phyloP scores from a whole-genome alignment of 179 eudicot species.

The Silene noctiflora region DNA sequence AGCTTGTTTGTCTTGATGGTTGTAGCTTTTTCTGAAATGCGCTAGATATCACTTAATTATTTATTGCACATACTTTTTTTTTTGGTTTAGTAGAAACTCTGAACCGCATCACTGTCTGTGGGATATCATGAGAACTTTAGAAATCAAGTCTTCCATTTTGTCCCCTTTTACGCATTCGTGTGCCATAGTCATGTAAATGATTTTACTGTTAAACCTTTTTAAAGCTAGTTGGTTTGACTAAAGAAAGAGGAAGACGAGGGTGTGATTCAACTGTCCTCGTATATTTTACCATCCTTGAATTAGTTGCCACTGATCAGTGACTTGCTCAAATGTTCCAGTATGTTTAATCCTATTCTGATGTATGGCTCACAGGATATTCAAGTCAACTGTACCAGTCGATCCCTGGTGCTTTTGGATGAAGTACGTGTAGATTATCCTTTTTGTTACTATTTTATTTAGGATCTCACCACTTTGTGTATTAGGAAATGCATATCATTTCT shows the following conservation, averaged over 20 bases:
- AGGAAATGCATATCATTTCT: background rate
- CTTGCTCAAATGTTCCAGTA: conserved; percentile 6
- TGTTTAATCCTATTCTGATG: conserved; percentile 13
- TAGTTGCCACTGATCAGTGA: conserved; percentile 2
- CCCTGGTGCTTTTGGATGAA: conserved; percentile 91
- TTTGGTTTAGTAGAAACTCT: background rate
- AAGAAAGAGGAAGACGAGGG: background rate
- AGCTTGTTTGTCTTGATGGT: background rate
- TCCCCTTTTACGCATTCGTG: background rate
- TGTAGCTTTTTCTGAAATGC: background rate
- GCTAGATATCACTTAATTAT: conserved; percentile 1
- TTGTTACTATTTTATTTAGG: background rate
- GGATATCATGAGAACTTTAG: background rate
- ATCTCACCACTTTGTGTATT: background rate
- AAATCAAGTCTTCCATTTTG: background rate
- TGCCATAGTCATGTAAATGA: background rate
- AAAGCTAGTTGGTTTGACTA: background rate
- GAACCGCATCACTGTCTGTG: background rate
- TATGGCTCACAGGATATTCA: conserved; percentile 64
- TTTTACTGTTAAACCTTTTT: background rate
- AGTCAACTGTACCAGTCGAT: conserved; percentile 60
- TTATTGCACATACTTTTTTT: background rate
- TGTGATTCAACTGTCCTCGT: background rate
- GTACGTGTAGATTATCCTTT: conserved; percentile 42
- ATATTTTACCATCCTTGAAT: background rate